phyloP scores from a whole-genome alignment of 2,329 filamentous ascomycete genomes.

The Boeremia lycopersici region DNA sequence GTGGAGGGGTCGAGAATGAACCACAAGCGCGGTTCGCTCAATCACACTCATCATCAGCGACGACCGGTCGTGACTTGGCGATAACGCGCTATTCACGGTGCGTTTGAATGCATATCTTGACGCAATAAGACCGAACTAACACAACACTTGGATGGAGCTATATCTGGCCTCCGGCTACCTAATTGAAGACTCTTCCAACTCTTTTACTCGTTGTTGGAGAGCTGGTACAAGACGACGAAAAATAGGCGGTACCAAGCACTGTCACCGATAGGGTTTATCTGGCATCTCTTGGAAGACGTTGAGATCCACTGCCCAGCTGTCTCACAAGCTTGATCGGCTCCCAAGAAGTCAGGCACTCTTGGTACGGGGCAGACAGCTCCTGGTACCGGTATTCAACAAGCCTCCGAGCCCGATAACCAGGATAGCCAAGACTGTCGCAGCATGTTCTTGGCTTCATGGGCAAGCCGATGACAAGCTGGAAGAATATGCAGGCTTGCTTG shows the following conservation, averaged over 20 bases:
- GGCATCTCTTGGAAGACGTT: constrained; percentile 15
- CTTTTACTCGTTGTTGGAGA: background rate
- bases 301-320: constrained; percentile 22
- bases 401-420: constrained; percentile 10
- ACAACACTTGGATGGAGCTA: background rate
- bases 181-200: background rate
- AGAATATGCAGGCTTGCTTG: background rate
- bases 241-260: constrained; percentile 7
- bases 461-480: background rate
- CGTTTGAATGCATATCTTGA: background rate
- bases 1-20: background rate
- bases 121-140: background rate
- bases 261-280: constrained; percentile 12
- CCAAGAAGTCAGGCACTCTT: constrained; percentile 23
- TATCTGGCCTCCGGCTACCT: background rate
- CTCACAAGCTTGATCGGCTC: constrained; percentile 16
- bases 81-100: background rate
- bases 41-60: background rate
- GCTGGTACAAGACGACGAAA: background rate
- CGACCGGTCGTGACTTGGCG: constrained; percentile 5
- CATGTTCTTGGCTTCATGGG: background rate
- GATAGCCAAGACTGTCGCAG: constrained; percentile 3
- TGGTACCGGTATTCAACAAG: constrained; percentile 6
- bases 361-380: constrained; percentile 15
- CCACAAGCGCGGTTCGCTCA: background rate